phyloP scores from a whole-genome alignment of 2,329 filamentous ascomycete species.

The Scytalidium lignicola region DNA sequence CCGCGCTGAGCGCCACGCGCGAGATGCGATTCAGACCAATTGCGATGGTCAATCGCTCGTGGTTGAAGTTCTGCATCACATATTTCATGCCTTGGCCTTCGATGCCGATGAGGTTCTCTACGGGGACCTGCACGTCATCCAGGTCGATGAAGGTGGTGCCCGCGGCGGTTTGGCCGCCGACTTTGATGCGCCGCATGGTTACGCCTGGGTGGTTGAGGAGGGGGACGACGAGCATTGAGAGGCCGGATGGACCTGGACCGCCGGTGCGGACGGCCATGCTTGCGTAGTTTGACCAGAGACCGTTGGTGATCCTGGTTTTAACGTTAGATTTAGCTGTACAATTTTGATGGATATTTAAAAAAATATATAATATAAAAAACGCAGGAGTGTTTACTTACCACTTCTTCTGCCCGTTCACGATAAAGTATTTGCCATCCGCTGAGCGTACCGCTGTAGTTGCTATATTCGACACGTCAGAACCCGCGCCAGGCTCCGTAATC shows the following conservation, averaged over 20 bases:
- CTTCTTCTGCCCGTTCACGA: conserved; percentile 73
- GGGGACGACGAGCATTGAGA: conserved; percentile 65
- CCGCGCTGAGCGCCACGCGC: conserved; percentile 52
- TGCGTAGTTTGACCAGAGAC: conserved; percentile 62
- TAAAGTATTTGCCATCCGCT: conserved; percentile 59
- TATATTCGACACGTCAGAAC: conserved; percentile 70
- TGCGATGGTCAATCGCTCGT: conserved; percentile 65
- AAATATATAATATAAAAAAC: neutral
- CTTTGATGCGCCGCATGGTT: conserved; percentile 61
- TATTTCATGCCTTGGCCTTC: conserved; percentile 71
- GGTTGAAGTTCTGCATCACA: conserved; percentile 77
- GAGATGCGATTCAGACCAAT: conserved; percentile 59
- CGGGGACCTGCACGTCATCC: conserved; percentile 68
- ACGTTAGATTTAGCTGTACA: too few relatives aligned
- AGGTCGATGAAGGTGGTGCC: conserved; percentile 74
- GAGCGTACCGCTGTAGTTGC: conserved; percentile 60
- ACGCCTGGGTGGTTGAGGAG: conserved; percentile 64
- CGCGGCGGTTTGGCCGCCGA: conserved; percentile 57
- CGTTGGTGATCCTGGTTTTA: conserved; percentile 59
- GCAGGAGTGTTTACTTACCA: conserved; percentile 39
- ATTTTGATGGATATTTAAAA: too few relatives aligned
- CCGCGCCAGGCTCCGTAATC: conserved; percentile 72
- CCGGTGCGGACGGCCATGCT: conserved; percentile 72
- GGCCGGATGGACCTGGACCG: conserved; percentile 52
- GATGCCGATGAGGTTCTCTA: conserved; percentile 62